Base-by-base conservation (phyloP, 176 grass and related monocot genomes). In the Cocos nucifera region DNA sequence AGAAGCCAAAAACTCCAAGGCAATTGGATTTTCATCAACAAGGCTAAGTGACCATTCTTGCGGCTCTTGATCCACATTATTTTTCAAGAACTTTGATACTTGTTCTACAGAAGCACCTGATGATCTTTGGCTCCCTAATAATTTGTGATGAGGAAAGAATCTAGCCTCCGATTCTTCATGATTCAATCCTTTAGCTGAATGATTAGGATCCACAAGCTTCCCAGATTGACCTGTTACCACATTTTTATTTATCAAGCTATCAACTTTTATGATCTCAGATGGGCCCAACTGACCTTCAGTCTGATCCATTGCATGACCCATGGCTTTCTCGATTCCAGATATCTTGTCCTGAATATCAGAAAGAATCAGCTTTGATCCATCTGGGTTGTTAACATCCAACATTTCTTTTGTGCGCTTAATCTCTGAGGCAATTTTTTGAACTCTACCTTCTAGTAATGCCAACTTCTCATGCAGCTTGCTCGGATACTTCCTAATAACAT, bases 351-450 rank as follows among this genome's bases (percentile, higher is more conserved):
- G 93, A 53, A 88, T 97, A 71, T 97, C 89, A 17, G 84, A 88
- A 58, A 97, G 76, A 66, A 97, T 92, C 58, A 88, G 79, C 67
- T 87, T 97, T 48, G 93, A 86, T 72, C 92, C 84, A 24, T 92
- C 87, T 0, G 87, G 87, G 49, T 97, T 88, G 70, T 85, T 83
- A 24, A 73, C 77, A 64, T 97, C 87, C 56, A 97, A 67, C 70
- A 92, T 85, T 63, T 85, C 93, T 57, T 97, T 97, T 16, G 93
- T 97, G 52, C 86, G 75, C 69, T 91, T 91, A 59, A 97, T 97
- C 44, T 97, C 87, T 1, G 84, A 85, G 27, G 87, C 93, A 76
- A 98, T 98, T 73, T 88, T 92, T 76, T 88, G 93, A 73, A 98
- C 93, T 61, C 83, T 84, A 19, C 79, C 87, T 81, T 98, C 93